Evolutionary conservation across 352 stramenopile species (phyloP), one percentile per base, ranked within the genome.

Genomic region (Phytopythium oedochilum): DNA sequence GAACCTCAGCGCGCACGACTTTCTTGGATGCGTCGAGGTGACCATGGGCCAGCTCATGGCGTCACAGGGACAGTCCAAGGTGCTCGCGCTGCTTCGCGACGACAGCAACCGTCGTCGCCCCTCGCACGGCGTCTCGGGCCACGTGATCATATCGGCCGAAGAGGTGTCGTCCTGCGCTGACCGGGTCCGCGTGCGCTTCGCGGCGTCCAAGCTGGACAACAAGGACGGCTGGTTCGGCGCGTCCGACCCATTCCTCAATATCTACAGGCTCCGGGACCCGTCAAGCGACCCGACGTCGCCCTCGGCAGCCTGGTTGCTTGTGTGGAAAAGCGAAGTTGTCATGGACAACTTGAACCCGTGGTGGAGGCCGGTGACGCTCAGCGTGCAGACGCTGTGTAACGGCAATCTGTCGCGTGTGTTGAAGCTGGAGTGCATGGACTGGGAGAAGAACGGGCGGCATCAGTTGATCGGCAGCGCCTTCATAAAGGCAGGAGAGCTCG

Each of bases 1-100:
- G 28, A 73, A 64, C 56, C 64, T 91, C 17, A 71, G 61, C 5
- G 64, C 64, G 11, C 80, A 91, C 52, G 80, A 91, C 58, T 91
- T 91, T 49, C 57, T 91, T 3, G 80, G 80, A 11, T 91, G 80
- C 49, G 75, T 88, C 15, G 80, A 91, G 57, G 66, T 91, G 47
- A 91, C 80, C 5, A 83, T 91, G 73, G 80, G 78, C 2, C 78
- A 91, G 54, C 64, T 91, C 54, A 88, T 91, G 78, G 73, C 78
- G 1, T 71, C 80, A 0, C 64, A 63, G 7, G 80, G 80, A 0
- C 80, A 91, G 55, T 83, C 73, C 0, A 78, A 72, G 55, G 62
- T 80, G 23, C 68, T 91, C 8, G 68, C 72, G 32, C 44, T 91
- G 46, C 61, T 88, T 31, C 73, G 86, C 44, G 72, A 74, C n/a